Conservation (phyloP, 768 basidiomycete genomes). For the Mycena floridula region DNA sequence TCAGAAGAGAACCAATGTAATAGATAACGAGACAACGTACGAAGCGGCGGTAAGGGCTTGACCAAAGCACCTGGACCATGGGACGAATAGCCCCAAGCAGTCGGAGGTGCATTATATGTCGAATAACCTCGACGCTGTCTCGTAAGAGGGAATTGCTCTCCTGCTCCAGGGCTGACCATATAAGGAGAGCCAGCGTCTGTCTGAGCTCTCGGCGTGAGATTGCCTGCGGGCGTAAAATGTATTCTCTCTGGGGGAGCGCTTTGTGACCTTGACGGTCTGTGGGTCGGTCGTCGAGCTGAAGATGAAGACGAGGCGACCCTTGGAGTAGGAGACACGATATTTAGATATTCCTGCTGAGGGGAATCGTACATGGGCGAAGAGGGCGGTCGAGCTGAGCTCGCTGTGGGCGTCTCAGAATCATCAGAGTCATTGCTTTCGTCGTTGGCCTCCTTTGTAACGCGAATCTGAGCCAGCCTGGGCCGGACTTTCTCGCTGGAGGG, state of each 20-base stretch:
- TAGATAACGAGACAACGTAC: slow-evolving; percentile 32
- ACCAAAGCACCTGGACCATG: slow-evolving; percentile 38
- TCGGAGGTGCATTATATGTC: slow-evolving; percentile 21
- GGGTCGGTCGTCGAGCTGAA: slow-evolving; percentile 19
- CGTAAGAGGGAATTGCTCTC: slow-evolving; percentile 18
- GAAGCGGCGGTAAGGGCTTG: slow-evolving; percentile 57
- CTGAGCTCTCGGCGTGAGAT: slow-evolving; percentile 5
- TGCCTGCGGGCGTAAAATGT: slow-evolving; percentile 4
- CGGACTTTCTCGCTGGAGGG: not conserved
- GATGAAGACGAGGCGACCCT: slow-evolving; percentile 5
- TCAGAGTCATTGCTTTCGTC: slow-evolving; percentile 1
- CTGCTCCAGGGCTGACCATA: not conserved
- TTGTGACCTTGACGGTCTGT: slow-evolving; percentile 40
- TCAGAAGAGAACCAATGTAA: not conserved
- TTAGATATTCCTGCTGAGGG: not conserved
- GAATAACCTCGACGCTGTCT: not conserved
- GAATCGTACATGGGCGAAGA: slow-evolving; percentile 15
- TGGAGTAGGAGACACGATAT: not conserved
- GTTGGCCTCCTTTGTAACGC: not conserved
- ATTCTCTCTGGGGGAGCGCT: slow-evolving; percentile 31
- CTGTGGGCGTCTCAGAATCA: not conserved
- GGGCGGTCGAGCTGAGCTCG: not conserved
- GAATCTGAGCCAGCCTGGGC: not conserved
- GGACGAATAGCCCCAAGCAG: slow-evolving; percentile 18
- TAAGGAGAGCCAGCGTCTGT: slow-evolving; percentile 2